Conservation (phyloP, 2,329 filamentous ascomycete species). For the Dactylonectria macrodidyma region DNA sequence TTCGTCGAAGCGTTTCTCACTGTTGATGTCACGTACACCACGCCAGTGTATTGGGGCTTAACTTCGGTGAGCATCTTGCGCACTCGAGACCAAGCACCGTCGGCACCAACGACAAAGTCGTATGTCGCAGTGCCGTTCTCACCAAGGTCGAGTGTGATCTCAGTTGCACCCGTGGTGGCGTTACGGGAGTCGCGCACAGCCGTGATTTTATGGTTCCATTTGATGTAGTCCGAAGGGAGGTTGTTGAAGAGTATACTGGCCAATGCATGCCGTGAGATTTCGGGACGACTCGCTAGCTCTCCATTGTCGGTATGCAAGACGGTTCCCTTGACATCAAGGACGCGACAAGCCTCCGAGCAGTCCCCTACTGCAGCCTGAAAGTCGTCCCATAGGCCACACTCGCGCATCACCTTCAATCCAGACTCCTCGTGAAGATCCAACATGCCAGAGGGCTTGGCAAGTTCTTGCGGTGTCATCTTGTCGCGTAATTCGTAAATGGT, state of each 20-base stretch:
- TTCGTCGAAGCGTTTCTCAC: conserved; percentile 51
- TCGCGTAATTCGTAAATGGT: conserved; percentile 61
- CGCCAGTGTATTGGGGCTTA: conserved; percentile 56
- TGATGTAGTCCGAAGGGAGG: conserved; percentile 51
- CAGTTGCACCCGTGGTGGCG: neutral
- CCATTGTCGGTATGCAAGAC: conserved; percentile 35
- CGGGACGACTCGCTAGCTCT: conserved; percentile 48
- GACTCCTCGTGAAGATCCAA: conserved; percentile 66
- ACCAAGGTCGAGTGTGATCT: conserved; percentile 25
- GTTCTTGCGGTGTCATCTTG: conserved; percentile 46
- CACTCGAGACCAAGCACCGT: conserved; percentile 48
- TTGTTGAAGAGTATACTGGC: conserved; percentile 52
- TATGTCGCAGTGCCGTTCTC: neutral
- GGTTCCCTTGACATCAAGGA: conserved; percentile 47
- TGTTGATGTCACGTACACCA: conserved; percentile 55
- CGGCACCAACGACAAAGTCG: conserved; percentile 35
- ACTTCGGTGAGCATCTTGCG: conserved; percentile 53
- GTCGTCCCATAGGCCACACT: conserved; percentile 62
- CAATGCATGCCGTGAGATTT: conserved; percentile 57
- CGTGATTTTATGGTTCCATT: conserved; percentile 50
- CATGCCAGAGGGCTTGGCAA: conserved; percentile 58
- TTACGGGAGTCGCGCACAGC: neutral
- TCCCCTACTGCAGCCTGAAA: conserved; percentile 59
- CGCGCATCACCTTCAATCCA: conserved; percentile 64
- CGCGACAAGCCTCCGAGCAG: conserved; percentile 33